Base-by-base conservation (phyloP, 2,329 filamentous ascomycete species). In the Alternaria novae-zelandiae region DNA sequence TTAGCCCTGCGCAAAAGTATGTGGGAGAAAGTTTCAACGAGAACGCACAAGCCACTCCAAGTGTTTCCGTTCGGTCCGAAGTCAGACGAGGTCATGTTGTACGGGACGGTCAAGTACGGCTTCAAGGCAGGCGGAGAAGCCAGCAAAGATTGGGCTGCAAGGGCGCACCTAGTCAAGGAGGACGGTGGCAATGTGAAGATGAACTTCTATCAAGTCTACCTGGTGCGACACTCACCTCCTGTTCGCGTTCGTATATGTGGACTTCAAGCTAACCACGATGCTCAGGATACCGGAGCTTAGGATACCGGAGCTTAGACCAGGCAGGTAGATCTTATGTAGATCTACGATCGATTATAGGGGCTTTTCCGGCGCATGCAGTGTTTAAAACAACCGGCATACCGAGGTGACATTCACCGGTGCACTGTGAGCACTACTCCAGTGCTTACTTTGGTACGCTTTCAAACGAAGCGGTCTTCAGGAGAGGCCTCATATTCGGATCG, bases 171-270 rank as follows among this genome's bases (percentile, higher is more conserved):
- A 47, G 76, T 82, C 26, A 83, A 85, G 6, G 80, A 85, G 6
- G 79, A 80, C 47, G 83, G 85, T 49, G 87, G 84, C 5, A 83
- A 82, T 67, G 84, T 88, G 72, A 86, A 82, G 76, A 81, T 86
- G 79, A 77, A 81, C 28, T 85, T 83, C 65, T 87, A 87, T 73
- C 85, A 87, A 72, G 84, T 87, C 6, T 87, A 86, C 70, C 64
- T 87, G 68, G 85, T 86, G 64, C 78, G 83, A 80, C 23, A 79
- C 12, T 32, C 30, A 50, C 28, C 47, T 26, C 23, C 57, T 51
- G 30, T 50, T 54, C 32, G 47, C 23, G 30, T 49, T 30, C 20
- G 13, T 45, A 50, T 12, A 23, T 21, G 20, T 46, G 57, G 44
- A 47, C 28, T 36, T 46, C 10, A 41, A 41, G 41, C 66, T 73